Evolutionary conservation across 768 basidiomycete species (phyloP).

Genomic region (Agrocybe praecox): DNA sequence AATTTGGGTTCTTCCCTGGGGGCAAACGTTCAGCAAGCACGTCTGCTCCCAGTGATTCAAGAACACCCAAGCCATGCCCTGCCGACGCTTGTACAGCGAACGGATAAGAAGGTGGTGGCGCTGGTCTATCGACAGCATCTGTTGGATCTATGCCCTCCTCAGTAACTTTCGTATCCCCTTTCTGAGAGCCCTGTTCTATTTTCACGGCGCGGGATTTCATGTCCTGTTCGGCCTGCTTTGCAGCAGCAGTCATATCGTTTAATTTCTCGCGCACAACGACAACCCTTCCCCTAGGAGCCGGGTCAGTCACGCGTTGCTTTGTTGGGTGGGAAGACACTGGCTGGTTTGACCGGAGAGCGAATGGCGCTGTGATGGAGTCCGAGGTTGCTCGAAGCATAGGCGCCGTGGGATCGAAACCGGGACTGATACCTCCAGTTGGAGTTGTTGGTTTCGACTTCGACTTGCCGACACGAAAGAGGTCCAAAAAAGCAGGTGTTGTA

Average conservation of each 20-base stretch:
- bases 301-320: conserved; percentile 30
- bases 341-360: conserved; percentile 31
- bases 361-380: conserved; percentile 57
- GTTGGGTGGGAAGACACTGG: conserved; percentile 38
- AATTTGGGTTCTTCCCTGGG: conserved; percentile 62
- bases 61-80: conserved; percentile 69
- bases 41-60: conserved; percentile 76
- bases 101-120: conserved; percentile 65
- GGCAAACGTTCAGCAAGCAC: conserved; percentile 76
- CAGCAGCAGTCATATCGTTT: conserved; percentile 68
- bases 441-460: conserved; percentile 66
- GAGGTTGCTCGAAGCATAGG: conserved; percentile 67
- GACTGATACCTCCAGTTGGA: conserved; percentile 36
- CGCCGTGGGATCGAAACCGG: conserved; percentile 35
- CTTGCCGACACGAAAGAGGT: conserved; percentile 71
- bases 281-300: conserved; percentile 53
- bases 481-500: conserved; percentile 60
- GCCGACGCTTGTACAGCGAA: conserved; percentile 79
- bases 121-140: conserved; percentile 80
- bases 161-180: conserved; percentile 35
- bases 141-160: conserved; percentile 80
- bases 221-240: conserved; percentile 76
- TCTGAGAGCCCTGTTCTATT: conserved; percentile 48
- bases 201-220: conserved; percentile 56
- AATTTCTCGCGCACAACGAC: conserved; percentile 86